Evolutionary conservation across 2,329 filamentous ascomycete genomes (phyloP).

Genomic region (Diaporthe sp.): DNA sequence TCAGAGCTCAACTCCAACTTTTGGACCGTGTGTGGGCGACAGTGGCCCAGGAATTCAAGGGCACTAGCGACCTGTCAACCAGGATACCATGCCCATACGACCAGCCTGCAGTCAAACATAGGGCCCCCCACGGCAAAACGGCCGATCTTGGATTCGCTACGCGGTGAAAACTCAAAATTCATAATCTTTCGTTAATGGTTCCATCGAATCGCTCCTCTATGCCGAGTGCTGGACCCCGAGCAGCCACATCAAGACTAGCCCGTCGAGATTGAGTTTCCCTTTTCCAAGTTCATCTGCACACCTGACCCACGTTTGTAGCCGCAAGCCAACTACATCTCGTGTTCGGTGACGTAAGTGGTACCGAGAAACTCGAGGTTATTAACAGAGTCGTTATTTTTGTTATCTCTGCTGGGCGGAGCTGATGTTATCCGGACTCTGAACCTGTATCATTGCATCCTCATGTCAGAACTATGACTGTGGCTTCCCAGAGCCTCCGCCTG

Average conservation of each 20-base stretch:
- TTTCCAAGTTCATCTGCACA: conserved; percentile 15
- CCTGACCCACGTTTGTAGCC: conserved; percentile 19
- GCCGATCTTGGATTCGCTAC: conserved; percentile 18
- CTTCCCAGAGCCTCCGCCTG: not conserved
- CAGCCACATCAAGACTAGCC: conserved; percentile 10
- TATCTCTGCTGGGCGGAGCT: not conserved
- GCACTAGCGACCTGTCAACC: conserved; percentile 29
- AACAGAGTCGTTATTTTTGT: not conserved
- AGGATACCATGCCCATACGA: conserved; percentile 7
- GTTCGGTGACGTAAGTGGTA: conserved; percentile 22
- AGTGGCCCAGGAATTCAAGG: conserved; percentile 4
- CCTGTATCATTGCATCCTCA: not conserved
- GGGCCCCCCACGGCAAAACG: conserved; percentile 5
- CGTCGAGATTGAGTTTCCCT: conserved; percentile 2
- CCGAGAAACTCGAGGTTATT: conserved; percentile 2
- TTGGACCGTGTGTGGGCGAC: conserved; percentile 11
- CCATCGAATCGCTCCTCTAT: not conserved
- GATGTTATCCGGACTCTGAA: not conserved
- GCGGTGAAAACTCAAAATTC: conserved; percentile 6
- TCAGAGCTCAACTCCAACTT: conserved; percentile 27
- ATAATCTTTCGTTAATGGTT: conserved; percentile 5
- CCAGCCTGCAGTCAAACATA: not conserved
- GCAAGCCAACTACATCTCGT: conserved; percentile 18
- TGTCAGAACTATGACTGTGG: not conserved
- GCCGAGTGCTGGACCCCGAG: conserved; percentile 8